Conservation (phyloP, 176 grass and related monocot species). For the Rhipidocladum racemiflorum region DNA sequence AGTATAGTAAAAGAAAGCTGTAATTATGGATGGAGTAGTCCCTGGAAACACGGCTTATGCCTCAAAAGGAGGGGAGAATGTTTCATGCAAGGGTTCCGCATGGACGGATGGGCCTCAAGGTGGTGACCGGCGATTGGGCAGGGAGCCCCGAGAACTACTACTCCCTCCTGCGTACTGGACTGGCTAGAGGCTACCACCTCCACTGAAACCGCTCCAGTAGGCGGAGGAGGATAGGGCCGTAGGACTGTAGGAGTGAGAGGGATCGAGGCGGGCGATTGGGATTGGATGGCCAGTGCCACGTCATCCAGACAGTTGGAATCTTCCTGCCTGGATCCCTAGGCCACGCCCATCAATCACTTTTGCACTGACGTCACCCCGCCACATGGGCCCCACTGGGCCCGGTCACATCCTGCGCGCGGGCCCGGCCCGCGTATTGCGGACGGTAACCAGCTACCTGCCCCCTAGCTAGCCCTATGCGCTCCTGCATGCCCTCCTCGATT, state of each 20-base stretch:
- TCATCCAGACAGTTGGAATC: constrained; percentile 67
- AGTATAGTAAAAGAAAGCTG: too few species aligned
- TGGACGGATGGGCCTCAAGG: background rate
- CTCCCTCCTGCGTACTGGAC: background rate
- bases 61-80: background rate
- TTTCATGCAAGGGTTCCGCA: too few species aligned
- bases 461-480: background rate
- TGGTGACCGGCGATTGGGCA: background rate
- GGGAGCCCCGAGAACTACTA: background rate
- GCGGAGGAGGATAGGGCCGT: background rate
- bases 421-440: constrained; percentile 40
- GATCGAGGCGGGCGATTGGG: constrained; percentile 15
- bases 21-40: too few species aligned
- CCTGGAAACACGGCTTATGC: background rate
- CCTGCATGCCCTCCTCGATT: background rate
- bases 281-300: constrained; percentile 44
- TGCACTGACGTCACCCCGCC: constrained; percentile 40
- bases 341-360: constrained; percentile 43
- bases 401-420: constrained; percentile 36
- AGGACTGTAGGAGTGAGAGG: background rate
- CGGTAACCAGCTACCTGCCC: constrained; percentile 25
- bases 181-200: background rate
- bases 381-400: background rate
- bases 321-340: constrained; percentile 54
- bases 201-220: background rate